These are phyloP conservation scores for Scenedesmus sp. DNA, from an alignment of 163 green algal species.

Conservation along the genomic window DNA sequence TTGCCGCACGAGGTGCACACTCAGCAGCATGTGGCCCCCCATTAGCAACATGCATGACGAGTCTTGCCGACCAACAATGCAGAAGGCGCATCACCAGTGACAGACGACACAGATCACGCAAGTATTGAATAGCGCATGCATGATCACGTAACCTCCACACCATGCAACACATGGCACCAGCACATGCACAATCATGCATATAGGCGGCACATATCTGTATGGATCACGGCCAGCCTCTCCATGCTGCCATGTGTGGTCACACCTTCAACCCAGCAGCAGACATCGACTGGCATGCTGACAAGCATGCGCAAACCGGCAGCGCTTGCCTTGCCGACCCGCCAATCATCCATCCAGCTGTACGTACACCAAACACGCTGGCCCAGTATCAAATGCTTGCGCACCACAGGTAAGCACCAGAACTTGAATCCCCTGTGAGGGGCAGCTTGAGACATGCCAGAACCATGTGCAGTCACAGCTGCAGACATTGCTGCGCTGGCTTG, in stretches of 20 bases:
- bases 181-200: neutral
- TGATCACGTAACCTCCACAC: neutral
- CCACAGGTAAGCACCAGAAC: too few relatives aligned
- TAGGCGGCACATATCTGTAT: neutral
- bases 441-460: too few relatives aligned
- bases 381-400: too few relatives aligned
- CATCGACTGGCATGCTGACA: neutral
- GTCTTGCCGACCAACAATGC: neutral
- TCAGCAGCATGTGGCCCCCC: too few relatives aligned
- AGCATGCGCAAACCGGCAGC: neutral
- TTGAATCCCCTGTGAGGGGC: too few relatives aligned
- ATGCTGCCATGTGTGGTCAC: neutral
- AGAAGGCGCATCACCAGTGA: neutral
- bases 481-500: neutral
- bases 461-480: neutral
- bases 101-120: neutral
- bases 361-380: too few relatives aligned
- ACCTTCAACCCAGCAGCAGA: neutral
- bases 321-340: too few relatives aligned
- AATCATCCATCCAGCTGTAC: too few relatives aligned
- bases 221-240: neutral
- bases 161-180: neutral
- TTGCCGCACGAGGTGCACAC: neutral
- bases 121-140: neutral
- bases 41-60: neutral